Percentiles rank a stretch among this genome's conserved stretches.
phyloP scores from a whole-genome alignment of 768 basidiomycete species.

The Suillus weaverae region DNA sequence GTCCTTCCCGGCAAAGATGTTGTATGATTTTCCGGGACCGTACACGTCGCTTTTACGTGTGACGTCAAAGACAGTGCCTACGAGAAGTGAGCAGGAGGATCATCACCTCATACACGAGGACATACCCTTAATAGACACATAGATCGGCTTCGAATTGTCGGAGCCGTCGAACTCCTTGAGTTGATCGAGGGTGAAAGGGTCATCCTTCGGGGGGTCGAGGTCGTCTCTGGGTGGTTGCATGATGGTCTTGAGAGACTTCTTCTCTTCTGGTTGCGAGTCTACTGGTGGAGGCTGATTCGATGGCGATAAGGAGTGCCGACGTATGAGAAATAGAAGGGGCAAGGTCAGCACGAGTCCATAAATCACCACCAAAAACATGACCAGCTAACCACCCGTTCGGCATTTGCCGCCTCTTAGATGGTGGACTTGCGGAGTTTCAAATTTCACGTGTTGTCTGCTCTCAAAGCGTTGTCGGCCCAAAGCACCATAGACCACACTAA shows the following conservation, averaged over 20 bases:
- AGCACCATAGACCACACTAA: background rate
- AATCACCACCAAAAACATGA: conserved; percentile 25
- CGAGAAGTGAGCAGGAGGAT: conserved; percentile 4
- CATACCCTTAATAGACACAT: conserved; percentile 89
- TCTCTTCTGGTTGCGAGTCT: conserved; percentile 22
- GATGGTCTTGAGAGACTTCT: conserved; percentile 51
- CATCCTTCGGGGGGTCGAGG: conserved; percentile 70
- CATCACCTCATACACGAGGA: conserved; percentile 7
- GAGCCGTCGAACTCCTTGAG: conserved; percentile 74
- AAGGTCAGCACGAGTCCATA: conserved; percentile 33
- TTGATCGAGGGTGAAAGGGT: conserved; percentile 70
- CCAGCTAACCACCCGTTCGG: conserved; percentile 8
- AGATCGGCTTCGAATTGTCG: conserved; percentile 68
- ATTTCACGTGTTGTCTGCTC: background rate
- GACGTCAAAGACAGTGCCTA: conserved; percentile 91
- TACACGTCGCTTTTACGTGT: conserved; percentile 84
- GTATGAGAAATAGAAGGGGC: conserved; percentile 30
- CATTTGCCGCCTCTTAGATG: conserved; percentile 4
- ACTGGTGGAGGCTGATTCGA: conserved; percentile 12
- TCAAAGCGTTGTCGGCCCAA: background rate
- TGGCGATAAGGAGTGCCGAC: conserved; percentile 12
- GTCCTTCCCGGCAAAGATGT: conserved; percentile 92
- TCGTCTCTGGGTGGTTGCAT: conserved; percentile 69
- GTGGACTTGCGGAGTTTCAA: background rate
- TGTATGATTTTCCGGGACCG: conserved; percentile 76